Evolutionary conservation across 371 early-diverging fungal genomes (phyloP).

Genomic region (Mucor circinelloides): DNA sequence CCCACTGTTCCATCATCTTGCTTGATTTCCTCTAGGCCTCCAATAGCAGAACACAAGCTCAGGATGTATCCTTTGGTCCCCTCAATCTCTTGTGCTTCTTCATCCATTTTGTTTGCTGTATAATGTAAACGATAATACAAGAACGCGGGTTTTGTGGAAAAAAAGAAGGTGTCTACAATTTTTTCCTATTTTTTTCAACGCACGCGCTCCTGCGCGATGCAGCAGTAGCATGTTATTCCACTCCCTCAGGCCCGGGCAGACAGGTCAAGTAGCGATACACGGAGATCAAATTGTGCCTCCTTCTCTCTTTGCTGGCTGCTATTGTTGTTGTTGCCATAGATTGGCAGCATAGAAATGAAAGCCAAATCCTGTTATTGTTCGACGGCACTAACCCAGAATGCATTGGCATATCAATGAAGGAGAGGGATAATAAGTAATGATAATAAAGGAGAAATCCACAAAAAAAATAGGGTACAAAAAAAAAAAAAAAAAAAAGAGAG

Average conservation of each 20-base stretch:
- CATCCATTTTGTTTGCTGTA: not conserved
- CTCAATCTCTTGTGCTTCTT: constrained; percentile 1
- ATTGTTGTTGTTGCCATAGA: not conserved
- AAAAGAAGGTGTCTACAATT: not conserved
- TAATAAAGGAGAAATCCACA: not conserved
- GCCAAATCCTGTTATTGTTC: not conserved
- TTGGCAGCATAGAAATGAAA: not conserved
- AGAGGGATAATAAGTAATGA: not conserved
- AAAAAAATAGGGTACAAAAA: too few relatives aligned
- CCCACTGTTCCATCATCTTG: constrained; percentile 33
- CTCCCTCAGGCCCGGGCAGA: not conserved
- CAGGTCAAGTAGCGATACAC: not conserved
- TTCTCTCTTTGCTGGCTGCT: not conserved
- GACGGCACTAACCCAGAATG: not conserved
- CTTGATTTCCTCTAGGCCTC: constrained; percentile 68
- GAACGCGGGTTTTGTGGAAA: not conserved
- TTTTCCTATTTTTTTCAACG: not conserved
- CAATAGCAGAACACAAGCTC: constrained; percentile 81
- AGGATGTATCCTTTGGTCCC: constrained; percentile 31
- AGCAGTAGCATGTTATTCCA: not conserved
- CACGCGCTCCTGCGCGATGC: not conserved
- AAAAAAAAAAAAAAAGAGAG: not conserved
- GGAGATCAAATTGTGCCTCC: not conserved
- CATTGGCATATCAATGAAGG: not conserved
- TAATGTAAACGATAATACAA: not conserved